Evolutionary conservation across 148 eudicot genomes (phyloP), one percentile per base, ranked within the genome.

Genomic region (Silene conica): DNA sequence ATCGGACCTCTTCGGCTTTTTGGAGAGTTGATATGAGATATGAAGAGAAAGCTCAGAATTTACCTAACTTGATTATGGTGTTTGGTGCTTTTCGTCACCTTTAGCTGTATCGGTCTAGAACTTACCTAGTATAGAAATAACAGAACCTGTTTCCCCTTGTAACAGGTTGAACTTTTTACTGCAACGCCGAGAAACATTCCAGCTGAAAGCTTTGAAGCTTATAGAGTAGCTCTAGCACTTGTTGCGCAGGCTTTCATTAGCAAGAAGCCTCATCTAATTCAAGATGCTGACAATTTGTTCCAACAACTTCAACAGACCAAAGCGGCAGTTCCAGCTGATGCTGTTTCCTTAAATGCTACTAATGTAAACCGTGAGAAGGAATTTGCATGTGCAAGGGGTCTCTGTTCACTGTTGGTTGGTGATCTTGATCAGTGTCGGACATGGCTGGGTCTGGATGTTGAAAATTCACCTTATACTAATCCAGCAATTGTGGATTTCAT

Each of bases 391-490:
- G 99, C 92, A 78, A 90, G 99, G 79, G 99, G 96, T 70, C 99
- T 96, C 48, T 96, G 99, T 76, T 86, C 99, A 34, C 85, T 96
- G 74, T 89, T 96, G 23, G 90, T 92, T n/a, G 99, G 99, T n/a
- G 90, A 96, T 76, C 88, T 96, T 72, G 97, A 90, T 71, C 87
- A 90, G 50, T 96, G 97, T 68, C 94, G 99, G 61, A 67, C 89
- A 75, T 96, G 96, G 99, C 75, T 96, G 75, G 99, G 99, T 52
- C 82, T 96, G 77, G 96, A 96, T 82, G 71, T 26, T 83, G 91
- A 89, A 76, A 77, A 74, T 68, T 96, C 97, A 59, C 94, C 86
- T 31, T 92, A 86, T 45, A 85, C 92, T 83, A 93, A 90, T 80
- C 88, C 90, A 66, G 86, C 94, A 57, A 77, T 92, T 25, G 80